A percentile compares a stretch with the other conserved stretches of the same genome.
Evolutionary conservation across 495 filamentous ascomycete genomes (phyloP).

Genomic region (Cercophora scortea): DNA sequence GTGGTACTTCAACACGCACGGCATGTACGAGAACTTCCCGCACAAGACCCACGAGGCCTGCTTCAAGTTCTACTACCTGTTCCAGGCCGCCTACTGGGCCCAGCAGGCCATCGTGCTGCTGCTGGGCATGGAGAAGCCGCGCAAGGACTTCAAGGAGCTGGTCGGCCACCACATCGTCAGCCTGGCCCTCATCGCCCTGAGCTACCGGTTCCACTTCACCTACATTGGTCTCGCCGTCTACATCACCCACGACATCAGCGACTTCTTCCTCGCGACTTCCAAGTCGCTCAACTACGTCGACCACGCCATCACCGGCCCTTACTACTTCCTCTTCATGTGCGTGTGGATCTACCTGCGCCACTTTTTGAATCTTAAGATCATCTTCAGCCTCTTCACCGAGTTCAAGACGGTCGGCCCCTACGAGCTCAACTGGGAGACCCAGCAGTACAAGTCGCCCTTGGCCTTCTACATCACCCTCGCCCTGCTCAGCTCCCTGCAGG

Average conservation of each 20-base stretch:
- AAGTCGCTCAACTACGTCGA: slow-evolving; percentile 93
- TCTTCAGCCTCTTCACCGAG: slow-evolving; percentile 77
- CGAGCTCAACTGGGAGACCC: slow-evolving; percentile 75
- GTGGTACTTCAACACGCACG: slow-evolving; percentile 95
- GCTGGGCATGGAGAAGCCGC: slow-evolving; percentile 85
- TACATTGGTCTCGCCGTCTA: slow-evolving; percentile 97
- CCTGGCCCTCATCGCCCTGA: slow-evolving; percentile 74
- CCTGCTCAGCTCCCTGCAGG: slow-evolving; percentile 66
- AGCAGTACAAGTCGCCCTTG: slow-evolving; percentile 76
- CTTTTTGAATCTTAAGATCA: slow-evolving; percentile 80
- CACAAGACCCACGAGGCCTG: slow-evolving; percentile 72
- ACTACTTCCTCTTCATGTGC: slow-evolving; percentile 75
- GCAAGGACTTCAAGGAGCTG: slow-evolving; percentile 94
- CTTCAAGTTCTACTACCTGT: slow-evolving; percentile 97
- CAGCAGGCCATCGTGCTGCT: slow-evolving; percentile 90
- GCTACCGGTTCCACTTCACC: slow-evolving; percentile 97
- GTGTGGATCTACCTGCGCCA: slow-evolving; percentile 93
- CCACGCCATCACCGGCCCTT: slow-evolving; percentile 64
- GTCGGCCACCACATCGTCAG: slow-evolving; percentile 93
- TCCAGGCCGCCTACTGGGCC: slow-evolving; percentile 93
- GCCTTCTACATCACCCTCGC: slow-evolving; percentile 64
- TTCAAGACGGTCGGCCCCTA: slow-evolving; percentile 86
- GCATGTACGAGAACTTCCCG: slow-evolving; percentile 88
- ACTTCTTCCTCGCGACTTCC: slow-evolving; percentile 97
- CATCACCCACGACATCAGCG: slow-evolving; percentile 90